Evolutionary conservation across 768 basidiomycete species (phyloP).

Genomic region (Lenzites betulinus): DNA sequence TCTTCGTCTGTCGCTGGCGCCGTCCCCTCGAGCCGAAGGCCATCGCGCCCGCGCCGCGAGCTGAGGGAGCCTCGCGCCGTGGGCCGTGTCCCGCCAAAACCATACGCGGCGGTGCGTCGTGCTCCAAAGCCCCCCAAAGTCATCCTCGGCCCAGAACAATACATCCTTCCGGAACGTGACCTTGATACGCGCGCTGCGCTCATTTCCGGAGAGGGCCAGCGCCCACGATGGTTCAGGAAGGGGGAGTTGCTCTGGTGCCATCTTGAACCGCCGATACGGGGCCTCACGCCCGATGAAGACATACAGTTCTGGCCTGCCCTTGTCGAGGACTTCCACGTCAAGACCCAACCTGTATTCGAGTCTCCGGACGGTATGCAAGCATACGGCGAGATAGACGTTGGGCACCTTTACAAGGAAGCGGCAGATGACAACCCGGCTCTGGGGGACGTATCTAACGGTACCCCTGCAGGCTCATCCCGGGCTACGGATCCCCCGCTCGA

Average conservation of each 20-base stretch:
- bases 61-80: constrained; percentile 17
- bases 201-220: constrained; percentile 42
- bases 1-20: constrained; percentile 21
- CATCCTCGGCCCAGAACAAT: constrained; percentile 43
- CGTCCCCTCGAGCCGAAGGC: not conserved
- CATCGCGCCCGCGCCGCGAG: constrained; percentile 18
- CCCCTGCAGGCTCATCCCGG: constrained; percentile 7
- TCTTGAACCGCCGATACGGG: constrained; percentile 51
- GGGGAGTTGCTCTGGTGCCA: constrained; percentile 75
- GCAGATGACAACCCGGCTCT: constrained; percentile 16
- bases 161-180: constrained; percentile 63
- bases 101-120: constrained; percentile 45
- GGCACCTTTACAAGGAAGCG: constrained; percentile 18
- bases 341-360: constrained; percentile 41
- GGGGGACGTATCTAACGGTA: not conserved
- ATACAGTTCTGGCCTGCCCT: constrained; percentile 78
- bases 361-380: not conserved
- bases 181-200: constrained; percentile 63
- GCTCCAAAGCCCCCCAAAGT: constrained; percentile 38
- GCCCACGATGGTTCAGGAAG: constrained; percentile 64
- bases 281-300: constrained; percentile 38
- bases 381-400: not conserved
- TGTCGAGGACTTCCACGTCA: constrained; percentile 58
- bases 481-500: constrained; percentile 14
- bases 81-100: constrained; percentile 25